Conservation (phyloP, 805 yeast species). For the Saccharomyces paradoxus region DNA sequence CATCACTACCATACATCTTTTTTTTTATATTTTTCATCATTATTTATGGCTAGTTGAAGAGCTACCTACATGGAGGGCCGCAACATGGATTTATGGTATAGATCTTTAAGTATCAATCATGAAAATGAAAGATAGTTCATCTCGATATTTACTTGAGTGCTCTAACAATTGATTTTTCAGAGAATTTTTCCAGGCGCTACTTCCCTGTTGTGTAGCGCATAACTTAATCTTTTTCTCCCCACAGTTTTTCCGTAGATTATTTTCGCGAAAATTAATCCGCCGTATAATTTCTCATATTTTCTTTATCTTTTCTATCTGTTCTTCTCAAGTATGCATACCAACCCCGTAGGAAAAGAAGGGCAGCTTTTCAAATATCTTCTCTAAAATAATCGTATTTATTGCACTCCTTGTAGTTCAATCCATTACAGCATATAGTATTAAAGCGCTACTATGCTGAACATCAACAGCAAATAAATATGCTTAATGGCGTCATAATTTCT, state of each 20-base stretch:
- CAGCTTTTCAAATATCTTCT: background rate
- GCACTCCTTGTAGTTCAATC: background rate
- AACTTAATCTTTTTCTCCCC: background rate
- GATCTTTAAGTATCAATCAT: background rate
- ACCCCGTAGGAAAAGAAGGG: background rate
- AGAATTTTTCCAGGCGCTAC: background rate
- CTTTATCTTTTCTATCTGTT: background rate
- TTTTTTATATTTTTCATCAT: no score
- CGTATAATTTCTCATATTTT: background rate
- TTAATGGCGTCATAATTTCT: no score
- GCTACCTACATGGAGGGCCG: background rate
- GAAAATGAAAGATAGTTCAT: background rate
- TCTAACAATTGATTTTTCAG: background rate
- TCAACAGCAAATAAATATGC: no score
- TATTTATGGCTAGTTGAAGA: background rate
- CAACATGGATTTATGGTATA: background rate
- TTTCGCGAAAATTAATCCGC: background rate
- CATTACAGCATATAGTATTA: background rate
- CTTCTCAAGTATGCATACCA: background rate
- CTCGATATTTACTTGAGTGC: background rate
- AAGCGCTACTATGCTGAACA: no score
- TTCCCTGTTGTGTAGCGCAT: background rate
- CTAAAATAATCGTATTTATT: background rate
- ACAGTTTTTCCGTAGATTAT: background rate
- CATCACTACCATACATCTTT: background rate